Evolutionary conservation across 2,329 filamentous ascomycete genomes (phyloP), one percentile per base, ranked within the genome.

Genomic region (Acrodontium crateriforme): DNA sequence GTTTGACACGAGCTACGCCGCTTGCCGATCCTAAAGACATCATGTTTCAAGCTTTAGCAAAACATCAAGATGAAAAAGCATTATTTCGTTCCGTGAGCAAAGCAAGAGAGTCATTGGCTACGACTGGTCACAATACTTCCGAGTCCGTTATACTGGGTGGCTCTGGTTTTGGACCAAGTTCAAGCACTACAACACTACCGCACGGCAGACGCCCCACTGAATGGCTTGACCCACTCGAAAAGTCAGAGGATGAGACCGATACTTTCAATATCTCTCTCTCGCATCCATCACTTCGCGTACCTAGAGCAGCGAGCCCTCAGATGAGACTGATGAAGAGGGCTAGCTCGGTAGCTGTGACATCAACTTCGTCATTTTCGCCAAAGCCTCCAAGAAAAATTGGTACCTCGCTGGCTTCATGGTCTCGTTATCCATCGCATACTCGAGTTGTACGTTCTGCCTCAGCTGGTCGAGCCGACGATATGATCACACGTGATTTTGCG

Each of bases 401-500:
- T n/a, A 47, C 43, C 4, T 35, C 37, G 3, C 38, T 46, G 5
- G 28, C 32, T n/a, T 46, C 58, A 2, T 65, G 62, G 62, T 52
- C 56, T 15, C 50, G 54, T 3, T 65, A 57, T 22, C 58, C 62
- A 1, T 61, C 56, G 5, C 58, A 65, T 31, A 59, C 53, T 4
- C 56, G 60, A n/a, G 36, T 41, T 2, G 45, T 53, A 16, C 55
- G 62, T 9, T 52, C 50, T 16, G 42, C 45, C 8, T 56, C 56
- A 23, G 59, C 60, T 4, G 48, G 54, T 1, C 42, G 44, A 13
- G 18, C 34, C 2, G 60, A 65, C 25, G 34, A 42, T 6, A 51
- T 64, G 14, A 41, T 48, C 9, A 44, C 52, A 9, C 55, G 56
- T 2, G 59, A 63, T 39, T 63, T 63, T 36, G 58, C 38, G 2